These are phyloP conservation scores for Ustilago esculenta DNA, from an alignment of 1,284 basidiomycete species.

Conservation along the genomic window DNA sequence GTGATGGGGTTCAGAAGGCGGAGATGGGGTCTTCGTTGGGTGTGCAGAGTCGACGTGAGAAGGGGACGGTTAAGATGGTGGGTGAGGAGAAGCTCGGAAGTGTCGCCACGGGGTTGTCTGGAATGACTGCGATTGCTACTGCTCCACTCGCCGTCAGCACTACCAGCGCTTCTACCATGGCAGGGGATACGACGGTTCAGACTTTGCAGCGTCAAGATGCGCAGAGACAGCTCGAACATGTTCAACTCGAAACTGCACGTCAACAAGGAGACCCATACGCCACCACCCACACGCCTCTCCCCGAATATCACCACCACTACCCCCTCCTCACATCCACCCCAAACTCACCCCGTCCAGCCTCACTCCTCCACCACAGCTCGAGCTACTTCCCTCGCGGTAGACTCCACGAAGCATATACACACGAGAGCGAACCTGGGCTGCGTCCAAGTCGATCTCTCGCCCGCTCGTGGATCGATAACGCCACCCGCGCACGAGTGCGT, in stretches of 20 bases:
- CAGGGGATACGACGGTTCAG: too few species aligned
- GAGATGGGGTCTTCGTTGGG: too few species aligned
- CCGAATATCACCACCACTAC: slow-evolving; percentile 18
- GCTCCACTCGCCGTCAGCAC: slow-evolving; percentile 28
- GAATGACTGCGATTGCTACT: slow-evolving; percentile 44
- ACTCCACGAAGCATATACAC: neutral
- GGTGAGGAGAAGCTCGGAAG: slow-evolving; percentile 28
- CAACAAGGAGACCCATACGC: slow-evolving; percentile 55
- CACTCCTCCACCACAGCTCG: neutral
- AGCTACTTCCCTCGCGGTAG: slow-evolving; percentile 3
- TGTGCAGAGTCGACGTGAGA: too few species aligned
- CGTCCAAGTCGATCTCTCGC: slow-evolving; percentile 12
- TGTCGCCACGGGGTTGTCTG: slow-evolving; percentile 44
- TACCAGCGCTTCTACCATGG: neutral
- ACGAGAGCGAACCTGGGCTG: neutral
- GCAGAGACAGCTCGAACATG: slow-evolving; percentile 32
- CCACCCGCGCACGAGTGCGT: neutral
- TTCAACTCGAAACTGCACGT: slow-evolving; percentile 54
- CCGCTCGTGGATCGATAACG: slow-evolving; percentile 8
- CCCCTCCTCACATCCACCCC: too few species aligned
- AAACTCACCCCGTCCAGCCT: neutral
- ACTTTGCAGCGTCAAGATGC: slow-evolving; percentile 20
- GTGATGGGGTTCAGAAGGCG: neutral
- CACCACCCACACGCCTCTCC: slow-evolving; percentile 8
- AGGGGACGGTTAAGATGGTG: neutral